These are phyloP conservation scores for Eucalyptus paniculata DNA, from an alignment of 345 rosid genomes.

Conservation along the genomic window DNA sequence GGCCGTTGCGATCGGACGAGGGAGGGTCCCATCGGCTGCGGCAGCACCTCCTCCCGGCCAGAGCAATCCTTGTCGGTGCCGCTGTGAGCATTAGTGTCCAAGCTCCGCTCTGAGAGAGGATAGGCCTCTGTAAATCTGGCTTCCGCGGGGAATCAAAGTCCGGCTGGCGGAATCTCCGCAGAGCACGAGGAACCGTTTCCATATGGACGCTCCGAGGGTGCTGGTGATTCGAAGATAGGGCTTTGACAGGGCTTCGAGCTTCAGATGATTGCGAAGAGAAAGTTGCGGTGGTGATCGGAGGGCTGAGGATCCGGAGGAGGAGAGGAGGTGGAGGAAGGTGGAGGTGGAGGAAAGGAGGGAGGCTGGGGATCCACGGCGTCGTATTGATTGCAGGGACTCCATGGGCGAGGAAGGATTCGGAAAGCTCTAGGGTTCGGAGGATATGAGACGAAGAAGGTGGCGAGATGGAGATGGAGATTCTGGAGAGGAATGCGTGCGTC, in stretches of 20 bases:
- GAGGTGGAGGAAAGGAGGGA: not conserved
- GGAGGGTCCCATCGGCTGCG: conserved; percentile 92
- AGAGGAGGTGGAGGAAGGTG: not conserved
- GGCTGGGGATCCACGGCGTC: conserved; percentile 6
- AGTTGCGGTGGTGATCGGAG: not conserved
- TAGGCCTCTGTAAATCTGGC: conserved; percentile 15
- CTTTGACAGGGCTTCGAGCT: not conserved
- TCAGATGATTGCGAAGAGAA: not conserved
- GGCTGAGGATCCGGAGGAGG: not conserved
- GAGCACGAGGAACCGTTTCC: not conserved
- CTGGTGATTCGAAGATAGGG: not conserved
- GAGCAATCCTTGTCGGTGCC: conserved; percentile 59
- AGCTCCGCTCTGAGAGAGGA: conserved; percentile 50
- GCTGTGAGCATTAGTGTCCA: conserved; percentile 33
- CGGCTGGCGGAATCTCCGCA: not conserved
- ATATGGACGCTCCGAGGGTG: not conserved
- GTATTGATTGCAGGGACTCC: conserved; percentile 17
- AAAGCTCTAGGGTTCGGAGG: not conserved
- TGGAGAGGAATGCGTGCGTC: not conserved
- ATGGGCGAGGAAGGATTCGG: not conserved
- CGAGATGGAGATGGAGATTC: not conserved
- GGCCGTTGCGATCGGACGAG: conserved; percentile 18
- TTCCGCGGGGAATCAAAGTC: not conserved
- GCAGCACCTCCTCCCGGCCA: conserved; percentile 68
- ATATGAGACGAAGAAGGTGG: not conserved